Conservation (phyloP, 225 moss, liverwort and hornwort genomes). For the Antitrichia curtipendula region DNA sequence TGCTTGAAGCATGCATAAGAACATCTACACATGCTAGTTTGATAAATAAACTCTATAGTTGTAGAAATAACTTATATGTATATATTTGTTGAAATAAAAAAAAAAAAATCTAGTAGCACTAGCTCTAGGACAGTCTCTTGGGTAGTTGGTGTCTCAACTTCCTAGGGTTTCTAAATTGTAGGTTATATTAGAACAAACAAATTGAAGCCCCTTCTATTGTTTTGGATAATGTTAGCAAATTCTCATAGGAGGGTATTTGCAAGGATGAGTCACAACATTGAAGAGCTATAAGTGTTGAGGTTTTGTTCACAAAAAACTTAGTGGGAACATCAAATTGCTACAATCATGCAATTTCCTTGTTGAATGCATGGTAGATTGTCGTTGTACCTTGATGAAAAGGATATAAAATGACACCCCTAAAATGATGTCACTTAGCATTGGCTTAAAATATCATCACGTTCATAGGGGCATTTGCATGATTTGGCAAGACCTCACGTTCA, state of each 20-base stretch:
- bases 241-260: accelerated
- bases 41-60: too few relatives aligned
- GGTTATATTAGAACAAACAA: background rate
- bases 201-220: background rate
- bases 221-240: background rate
- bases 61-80: too few relatives aligned
- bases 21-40: background rate
- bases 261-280: background rate
- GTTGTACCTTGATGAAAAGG: background rate
- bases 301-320: background rate
- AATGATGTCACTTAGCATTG: background rate
- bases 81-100: background rate
- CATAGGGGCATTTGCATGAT: background rate
- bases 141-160: background rate
- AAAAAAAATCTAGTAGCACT: background rate
- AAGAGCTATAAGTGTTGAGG: background rate
- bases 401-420: background rate
- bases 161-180: background rate
- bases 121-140: background rate
- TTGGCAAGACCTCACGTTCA: too few relatives aligned
- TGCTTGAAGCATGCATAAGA: background rate
- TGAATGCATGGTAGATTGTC: background rate
- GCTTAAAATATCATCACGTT: background rate
- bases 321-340: background rate
- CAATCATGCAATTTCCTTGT: background rate